phyloP scores from a whole-genome alignment of 257 asterid species.

The Solanum acaule region DNA sequence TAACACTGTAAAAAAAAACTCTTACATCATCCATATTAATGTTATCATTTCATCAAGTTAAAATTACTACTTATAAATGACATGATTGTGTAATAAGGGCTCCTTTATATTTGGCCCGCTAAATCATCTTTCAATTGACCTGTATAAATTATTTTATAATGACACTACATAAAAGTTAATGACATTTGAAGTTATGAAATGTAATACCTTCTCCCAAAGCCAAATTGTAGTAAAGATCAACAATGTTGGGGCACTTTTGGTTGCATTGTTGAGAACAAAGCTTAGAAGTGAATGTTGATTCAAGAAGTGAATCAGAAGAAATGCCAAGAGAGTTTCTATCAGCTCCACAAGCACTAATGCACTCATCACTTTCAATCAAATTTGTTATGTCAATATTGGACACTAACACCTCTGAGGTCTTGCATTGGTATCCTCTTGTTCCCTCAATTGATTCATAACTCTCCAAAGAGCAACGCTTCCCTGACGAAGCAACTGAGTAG shows the following conservation, averaged over 20 bases:
- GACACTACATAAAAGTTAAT: neutral
- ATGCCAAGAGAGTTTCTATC: conserved; percentile 18
- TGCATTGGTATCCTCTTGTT: conserved; percentile 5
- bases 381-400: neutral
- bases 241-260: conserved; percentile 22
- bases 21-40: neutral
- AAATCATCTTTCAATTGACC: neutral
- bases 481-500: conserved; percentile 17
- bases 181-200: neutral
- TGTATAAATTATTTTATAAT: neutral
- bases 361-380: conserved; percentile 12
- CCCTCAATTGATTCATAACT: conserved; percentile 3
- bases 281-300: neutral
- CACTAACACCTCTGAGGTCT: conserved; percentile 13
- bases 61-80: neutral
- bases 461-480: conserved; percentile 27
- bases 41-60: neutral
- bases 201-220: conserved; percentile 24
- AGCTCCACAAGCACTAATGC: conserved; percentile 18
- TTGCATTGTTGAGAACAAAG: conserved; percentile 20
- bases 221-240: conserved; percentile 26
- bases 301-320: conserved; percentile 18
- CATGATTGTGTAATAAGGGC: neutral
- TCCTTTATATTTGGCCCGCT: neutral
- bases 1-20: neutral